Percentiles rank a stretch among this genome's conserved stretches.
phyloP scores from a whole-genome alignment of 345 rosid genomes.

The Cardamine occulta region DNA sequence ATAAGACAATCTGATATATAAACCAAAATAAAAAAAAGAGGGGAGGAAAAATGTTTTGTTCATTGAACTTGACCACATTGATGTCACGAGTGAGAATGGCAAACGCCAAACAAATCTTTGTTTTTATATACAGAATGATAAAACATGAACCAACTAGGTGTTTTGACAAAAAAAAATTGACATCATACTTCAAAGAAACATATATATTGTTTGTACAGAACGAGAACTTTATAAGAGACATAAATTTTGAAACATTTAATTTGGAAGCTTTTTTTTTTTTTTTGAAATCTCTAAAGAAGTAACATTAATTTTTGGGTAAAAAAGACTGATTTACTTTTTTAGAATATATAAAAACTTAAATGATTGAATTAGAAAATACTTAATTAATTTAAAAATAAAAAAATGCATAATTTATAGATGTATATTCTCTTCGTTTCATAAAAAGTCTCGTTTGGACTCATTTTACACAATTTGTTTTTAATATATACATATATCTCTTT shows the following conservation, averaged over 20 bases:
- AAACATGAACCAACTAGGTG: not conserved
- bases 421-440: too few relatives aligned
- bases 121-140: not conserved
- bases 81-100: slow-evolving; percentile 32
- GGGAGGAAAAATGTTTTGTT: slow-evolving; percentile 9
- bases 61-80: slow-evolving; percentile 32
- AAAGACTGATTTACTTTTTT: not conserved
- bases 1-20: not conserved
- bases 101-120: not conserved
- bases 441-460: too few relatives aligned
- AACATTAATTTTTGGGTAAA: not conserved
- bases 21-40: not conserved
- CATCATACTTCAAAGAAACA: not conserved
- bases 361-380: not conserved
- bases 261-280: not conserved
- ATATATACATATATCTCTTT: too few relatives aligned
- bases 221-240: not conserved
- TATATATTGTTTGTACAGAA: not conserved
- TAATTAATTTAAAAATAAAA: too few relatives aligned
- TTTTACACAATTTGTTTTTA: too few relatives aligned
- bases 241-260: not conserved
- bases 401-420: too few relatives aligned
- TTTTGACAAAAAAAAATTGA: not conserved
- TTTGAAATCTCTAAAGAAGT: too few relatives aligned
- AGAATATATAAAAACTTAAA: not conserved